Evolutionary conservation across 2,329 filamentous ascomycete genomes (phyloP), one percentile per base, ranked within the genome.

Genomic region (Neobulgaria alba): DNA sequence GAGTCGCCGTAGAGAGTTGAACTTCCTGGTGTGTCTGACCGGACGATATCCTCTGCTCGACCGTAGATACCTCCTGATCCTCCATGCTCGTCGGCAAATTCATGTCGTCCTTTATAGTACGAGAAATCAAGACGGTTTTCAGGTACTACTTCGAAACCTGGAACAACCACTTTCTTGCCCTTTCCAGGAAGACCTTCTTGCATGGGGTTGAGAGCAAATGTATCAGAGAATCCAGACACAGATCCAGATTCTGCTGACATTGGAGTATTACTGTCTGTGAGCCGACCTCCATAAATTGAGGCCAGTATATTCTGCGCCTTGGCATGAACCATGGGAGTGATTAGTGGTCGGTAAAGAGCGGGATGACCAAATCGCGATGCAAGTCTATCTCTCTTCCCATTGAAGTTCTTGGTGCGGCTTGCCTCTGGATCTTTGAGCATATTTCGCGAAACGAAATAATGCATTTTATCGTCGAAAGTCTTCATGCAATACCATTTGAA

Each of bases 311-410:
- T 88, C 55, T 92, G 85, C 2, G 87, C 86, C 63, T 85, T 94
- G 39, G 86, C 83, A 55, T 93, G 83, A 3, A 96, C 90, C 89
- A 96, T 95, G 2, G 90, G 90, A 0, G 88, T 94, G 53, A 90
- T 89, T 15, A 96, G 72, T 3, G 85, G 82, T 61, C 84, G 85
- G 67, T 92, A 95, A 12, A 96, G 71, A 3, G 85, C 88, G 1
- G 90, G 92, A 59, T 98, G 87, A 2, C 88, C 89, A 58, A 95
- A 98, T 18, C 85, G 75, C 17, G 78, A 79, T 45, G 75, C 82
- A 41, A 88, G 74, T 55, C 75, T 82, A 61, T 82, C 88, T 58
- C 64, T 80, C 54, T 73, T 76, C 59, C 68, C 59, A 12, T 68
- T 67, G 38, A 67, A 64, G 39, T 75, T 68, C 59, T 76, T 77